Evolutionary conservation across 192 early-diverging fungal genomes (phyloP).

Genomic region (Rhizophagus prolifer): DNA sequence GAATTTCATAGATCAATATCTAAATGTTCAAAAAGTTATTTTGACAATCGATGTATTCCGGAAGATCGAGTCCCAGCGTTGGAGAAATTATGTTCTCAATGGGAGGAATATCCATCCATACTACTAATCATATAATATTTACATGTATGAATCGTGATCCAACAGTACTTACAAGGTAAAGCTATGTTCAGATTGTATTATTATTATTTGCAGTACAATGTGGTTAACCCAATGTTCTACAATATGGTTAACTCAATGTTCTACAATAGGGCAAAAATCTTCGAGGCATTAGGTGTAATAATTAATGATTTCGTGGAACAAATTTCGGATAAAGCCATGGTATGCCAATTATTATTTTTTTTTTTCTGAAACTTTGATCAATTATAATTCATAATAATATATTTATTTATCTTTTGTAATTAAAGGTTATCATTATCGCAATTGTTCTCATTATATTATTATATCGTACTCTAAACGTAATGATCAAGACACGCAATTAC

Average conservation of each 20-base stretch:
- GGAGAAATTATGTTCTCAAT: neutral
- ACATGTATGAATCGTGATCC: conserved; percentile 26
- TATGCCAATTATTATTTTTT: neutral
- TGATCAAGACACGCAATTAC: neutral
- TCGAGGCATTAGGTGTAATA: neutral
- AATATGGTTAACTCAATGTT: neutral
- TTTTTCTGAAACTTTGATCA: neutral
- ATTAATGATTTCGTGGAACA: conserved; percentile 10
- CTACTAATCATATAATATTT: neutral
- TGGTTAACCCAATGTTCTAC: too few relatives aligned
- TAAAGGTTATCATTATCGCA: neutral
- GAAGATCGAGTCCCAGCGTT: conserved; percentile 20
- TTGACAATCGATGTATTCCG: conserved; percentile 11
- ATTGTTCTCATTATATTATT: neutral
- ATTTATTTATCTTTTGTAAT: neutral
- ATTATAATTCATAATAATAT: neutral
- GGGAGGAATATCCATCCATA: conserved; percentile 20
- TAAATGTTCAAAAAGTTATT: conserved; percentile 22
- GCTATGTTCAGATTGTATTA: neutral
- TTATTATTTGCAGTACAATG: too few relatives aligned
- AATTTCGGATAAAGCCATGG: conserved; percentile 27
- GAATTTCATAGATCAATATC: neutral
- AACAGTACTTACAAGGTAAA: conserved; percentile 9
- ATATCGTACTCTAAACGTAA: neutral
- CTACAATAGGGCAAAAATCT: conserved; percentile 9